Base-by-base conservation (phyloP, 495 filamentous ascomycete genomes). In the Astrothelium macrocarpum region DNA sequence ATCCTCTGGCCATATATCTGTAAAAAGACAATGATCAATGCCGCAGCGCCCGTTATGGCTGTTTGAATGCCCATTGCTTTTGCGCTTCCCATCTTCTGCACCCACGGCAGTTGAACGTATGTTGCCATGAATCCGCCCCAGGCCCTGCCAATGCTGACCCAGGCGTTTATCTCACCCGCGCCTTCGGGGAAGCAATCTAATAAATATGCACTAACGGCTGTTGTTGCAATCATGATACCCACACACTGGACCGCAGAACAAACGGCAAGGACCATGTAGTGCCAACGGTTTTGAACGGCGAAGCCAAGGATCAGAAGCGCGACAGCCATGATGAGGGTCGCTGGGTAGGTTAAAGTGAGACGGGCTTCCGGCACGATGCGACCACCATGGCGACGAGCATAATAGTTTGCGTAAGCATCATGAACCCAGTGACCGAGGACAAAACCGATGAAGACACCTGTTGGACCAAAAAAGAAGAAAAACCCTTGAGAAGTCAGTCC, bases 121-220 rank as follows among this genome's bases (percentile, higher is more conserved):
- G 61, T 64, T 20, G 53, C 64, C 61, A 64, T 66, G 31, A 66
- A 66, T 11, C 64, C 64, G 26, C 29, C 23, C 61, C 60, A 64
- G 18, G 53, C 63, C 9, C 64, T 39, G 25, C 45, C 32, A 26
- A 58, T 49, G 7, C 42, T 66, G 46, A 66, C 42, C 61, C 60
- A 66, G 26, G 61, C 64, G 46, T 61, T 58, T 10, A 66, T 61
- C 42, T 66, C 64, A 23, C 64, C 64, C 10, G 64, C 64, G 23
- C 64, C 64, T 45, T 63, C 60, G 1, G 64, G 64, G 45, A 64
- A 66, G 61, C 64, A 59, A 26, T 66, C 64, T 10, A 66, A 61
- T 31, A 66, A 32, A 42, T 66, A 66, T 28, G 64, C 64, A 32
- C 56, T 66, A 45, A 63, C 61, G 43, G 62, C 62, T 29, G 62